Conservation (phyloP, 1,284 basidiomycete species). For the Polyporus tsugae region DNA sequence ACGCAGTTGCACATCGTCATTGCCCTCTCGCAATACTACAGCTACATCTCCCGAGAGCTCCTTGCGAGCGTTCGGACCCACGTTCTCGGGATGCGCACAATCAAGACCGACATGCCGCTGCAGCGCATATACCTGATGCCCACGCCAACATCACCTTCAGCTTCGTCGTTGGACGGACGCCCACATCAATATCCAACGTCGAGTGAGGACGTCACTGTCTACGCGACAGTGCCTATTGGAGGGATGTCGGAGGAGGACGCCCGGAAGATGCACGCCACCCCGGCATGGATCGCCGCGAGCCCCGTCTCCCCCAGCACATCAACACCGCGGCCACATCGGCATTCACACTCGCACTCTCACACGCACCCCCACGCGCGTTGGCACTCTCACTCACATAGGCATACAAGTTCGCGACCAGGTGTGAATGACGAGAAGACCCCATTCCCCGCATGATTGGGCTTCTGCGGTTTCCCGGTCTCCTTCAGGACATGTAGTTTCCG, state of each 20-base stretch:
- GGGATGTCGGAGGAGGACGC: slow-evolving; percentile 60
- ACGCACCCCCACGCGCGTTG: slow-evolving; percentile 20
- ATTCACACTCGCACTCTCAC: slow-evolving; percentile 33
- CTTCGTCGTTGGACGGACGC: slow-evolving; percentile 20
- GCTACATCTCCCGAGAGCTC: slow-evolving; percentile 54
- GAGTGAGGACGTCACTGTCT: slow-evolving; percentile 53
- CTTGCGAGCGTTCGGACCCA: slow-evolving; percentile 32
- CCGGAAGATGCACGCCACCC: slow-evolving; percentile 63
- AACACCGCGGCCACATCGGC: slow-evolving; percentile 27
- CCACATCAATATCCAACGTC: slow-evolving; percentile 26
- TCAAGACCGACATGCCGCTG: slow-evolving; percentile 43
- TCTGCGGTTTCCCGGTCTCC: neutral
- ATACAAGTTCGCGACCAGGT: slow-evolving; percentile 42
- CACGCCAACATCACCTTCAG: slow-evolving; percentile 37
- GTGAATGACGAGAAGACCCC: slow-evolving; percentile 45
- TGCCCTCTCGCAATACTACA: slow-evolving; percentile 70
- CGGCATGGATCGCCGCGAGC: slow-evolving; percentile 64
- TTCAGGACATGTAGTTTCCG: neutral
- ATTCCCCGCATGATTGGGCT: slow-evolving; percentile 16
- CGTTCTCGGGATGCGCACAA: slow-evolving; percentile 36
- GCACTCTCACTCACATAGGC: slow-evolving; percentile 33
- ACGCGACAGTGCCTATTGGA: slow-evolving; percentile 70
- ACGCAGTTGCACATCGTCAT: slow-evolving; percentile 75
- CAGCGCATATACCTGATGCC: slow-evolving; percentile 68
- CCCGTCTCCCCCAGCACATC: slow-evolving; percentile 17